Conservation (phyloP, 495 filamentous ascomycete genomes). For the Annulohypoxylon moriforme region DNA sequence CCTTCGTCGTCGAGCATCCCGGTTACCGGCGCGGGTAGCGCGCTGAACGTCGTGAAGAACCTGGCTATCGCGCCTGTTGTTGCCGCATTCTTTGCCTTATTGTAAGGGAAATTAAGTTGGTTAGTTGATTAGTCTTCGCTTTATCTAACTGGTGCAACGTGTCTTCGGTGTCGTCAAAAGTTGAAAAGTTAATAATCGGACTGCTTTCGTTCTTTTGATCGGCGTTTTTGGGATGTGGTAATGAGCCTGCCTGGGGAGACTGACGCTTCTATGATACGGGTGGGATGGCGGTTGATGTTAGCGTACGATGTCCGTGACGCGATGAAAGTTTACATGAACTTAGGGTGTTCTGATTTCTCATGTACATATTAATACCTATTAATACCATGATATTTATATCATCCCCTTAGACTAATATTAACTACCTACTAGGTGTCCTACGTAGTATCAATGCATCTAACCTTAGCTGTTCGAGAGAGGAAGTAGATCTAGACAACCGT, state of each 20-base stretch:
- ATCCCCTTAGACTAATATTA: background rate
- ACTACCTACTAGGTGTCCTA: background rate
- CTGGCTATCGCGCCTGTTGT: constrained; percentile 39
- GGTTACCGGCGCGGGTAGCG: constrained; percentile 8
- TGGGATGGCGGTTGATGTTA: constrained; percentile 9
- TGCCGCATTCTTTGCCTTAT: constrained; percentile 37
- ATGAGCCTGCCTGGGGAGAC: background rate
- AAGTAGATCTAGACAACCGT: background rate
- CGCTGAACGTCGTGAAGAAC: constrained; percentile 25
- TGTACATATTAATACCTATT: constrained; percentile 28
- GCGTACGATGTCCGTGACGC: background rate
- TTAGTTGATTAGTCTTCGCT: background rate
- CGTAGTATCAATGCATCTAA: background rate
- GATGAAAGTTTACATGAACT: background rate
- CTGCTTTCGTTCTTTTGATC: constrained; percentile 17
- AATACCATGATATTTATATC: constrained; percentile 2
- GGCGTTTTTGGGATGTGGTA: constrained; percentile 23
- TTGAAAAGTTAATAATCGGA: constrained; percentile 15
- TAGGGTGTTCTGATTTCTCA: constrained; percentile 2
- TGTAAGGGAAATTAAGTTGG: constrained; percentile 10
- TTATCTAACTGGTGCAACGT: background rate
- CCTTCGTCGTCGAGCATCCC: constrained; percentile 22
- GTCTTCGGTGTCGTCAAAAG: background rate
- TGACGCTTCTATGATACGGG: constrained; percentile 1
- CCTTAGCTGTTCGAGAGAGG: background rate